A percentile compares a stretch with the other conserved stretches of the same genome.
Evolutionary conservation across 495 filamentous ascomycete genomes (phyloP).

Genomic region (Penicillium goetzii): DNA sequence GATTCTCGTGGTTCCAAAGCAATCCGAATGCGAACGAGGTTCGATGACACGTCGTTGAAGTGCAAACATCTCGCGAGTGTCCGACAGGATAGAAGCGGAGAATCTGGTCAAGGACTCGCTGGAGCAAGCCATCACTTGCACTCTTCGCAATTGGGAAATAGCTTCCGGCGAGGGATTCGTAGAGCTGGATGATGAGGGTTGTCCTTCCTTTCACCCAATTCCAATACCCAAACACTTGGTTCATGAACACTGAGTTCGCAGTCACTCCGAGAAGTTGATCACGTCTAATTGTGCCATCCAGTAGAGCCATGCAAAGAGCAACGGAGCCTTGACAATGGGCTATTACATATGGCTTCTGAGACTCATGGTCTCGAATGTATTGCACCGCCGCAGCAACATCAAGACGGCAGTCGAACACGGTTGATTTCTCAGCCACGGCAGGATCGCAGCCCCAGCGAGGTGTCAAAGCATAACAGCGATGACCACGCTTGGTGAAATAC

Average conservation of each 20-base stretch:
- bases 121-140: constrained; percentile 4
- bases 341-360: constrained; percentile 57
- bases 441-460: neutral
- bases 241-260: constrained; percentile 66
- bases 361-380: constrained; percentile 49
- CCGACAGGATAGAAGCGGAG: constrained; percentile 61
- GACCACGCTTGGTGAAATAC: neutral
- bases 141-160: constrained; percentile 20
- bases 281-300: constrained; percentile 61
- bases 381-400: constrained; percentile 63
- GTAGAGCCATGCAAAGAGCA: constrained; percentile 59
- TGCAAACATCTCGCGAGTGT: neutral
- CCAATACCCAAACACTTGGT: constrained; percentile 59
- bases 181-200: constrained; percentile 39
- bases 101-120: constrained; percentile 18
- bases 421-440: neutral
- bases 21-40: neutral
- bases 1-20: neutral
- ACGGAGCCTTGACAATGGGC: constrained; percentile 71
- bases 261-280: constrained; percentile 55
- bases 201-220: constrained; percentile 59
- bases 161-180: constrained; percentile 19
- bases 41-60: neutral
- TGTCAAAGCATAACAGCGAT: neutral
- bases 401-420: constrained; percentile 59